These are phyloP conservation scores for Datura wrightii DNA, from an alignment of 257 asterid species.

Conservation along the genomic window DNA sequence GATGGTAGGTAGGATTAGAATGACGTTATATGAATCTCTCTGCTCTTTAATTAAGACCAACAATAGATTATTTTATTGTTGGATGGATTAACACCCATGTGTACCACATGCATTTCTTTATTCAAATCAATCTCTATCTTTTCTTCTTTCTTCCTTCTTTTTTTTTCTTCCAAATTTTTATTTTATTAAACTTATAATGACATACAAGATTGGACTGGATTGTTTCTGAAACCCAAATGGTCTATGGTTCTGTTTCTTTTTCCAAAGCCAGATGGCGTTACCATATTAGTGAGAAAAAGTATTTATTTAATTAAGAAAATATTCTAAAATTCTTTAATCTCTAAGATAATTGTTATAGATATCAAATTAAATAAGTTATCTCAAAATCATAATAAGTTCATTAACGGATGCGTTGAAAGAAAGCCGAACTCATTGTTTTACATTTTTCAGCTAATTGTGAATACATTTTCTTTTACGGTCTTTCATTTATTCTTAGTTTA, in stretches of 20 bases:
- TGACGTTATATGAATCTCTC: too few relatives aligned
- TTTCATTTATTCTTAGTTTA: too few relatives aligned
- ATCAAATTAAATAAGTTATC: too few relatives aligned
- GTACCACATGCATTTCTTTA: conserved; percentile 3
- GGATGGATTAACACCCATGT: background rate
- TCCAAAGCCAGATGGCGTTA: too few relatives aligned
- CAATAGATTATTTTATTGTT: background rate
- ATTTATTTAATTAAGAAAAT: too few relatives aligned
- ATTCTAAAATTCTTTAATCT: too few relatives aligned
- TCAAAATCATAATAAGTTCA: too few relatives aligned
- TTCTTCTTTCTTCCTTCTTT: background rate
- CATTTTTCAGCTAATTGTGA: background rate
- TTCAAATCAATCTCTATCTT: background rate
- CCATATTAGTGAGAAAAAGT: too few relatives aligned
- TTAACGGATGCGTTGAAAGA: too few relatives aligned
- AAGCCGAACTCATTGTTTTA: background rate
- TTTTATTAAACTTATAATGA: background rate
- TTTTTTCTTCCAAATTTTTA: background rate
- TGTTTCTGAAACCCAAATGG: too few relatives aligned
- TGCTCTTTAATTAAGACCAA: background rate
- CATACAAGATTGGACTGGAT: background rate
- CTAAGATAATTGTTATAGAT: too few relatives aligned
- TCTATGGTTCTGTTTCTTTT: too few relatives aligned
- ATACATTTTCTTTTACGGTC: background rate
- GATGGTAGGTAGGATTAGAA: background rate